phyloP scores from a whole-genome alignment of 2,329 filamentous ascomycete species.

The Fusarium virguliforme region DNA sequence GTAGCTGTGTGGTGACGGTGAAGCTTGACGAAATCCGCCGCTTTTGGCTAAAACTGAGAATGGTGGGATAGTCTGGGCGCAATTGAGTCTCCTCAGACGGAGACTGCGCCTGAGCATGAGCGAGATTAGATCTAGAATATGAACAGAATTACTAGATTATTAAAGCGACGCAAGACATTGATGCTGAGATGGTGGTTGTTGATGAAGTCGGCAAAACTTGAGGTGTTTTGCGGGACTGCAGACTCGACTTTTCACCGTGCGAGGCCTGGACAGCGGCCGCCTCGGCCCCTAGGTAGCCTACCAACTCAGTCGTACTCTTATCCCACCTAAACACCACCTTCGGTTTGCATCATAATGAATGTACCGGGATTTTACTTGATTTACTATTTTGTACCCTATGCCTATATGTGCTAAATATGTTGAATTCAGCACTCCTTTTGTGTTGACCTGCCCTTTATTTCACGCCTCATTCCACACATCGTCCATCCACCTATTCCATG shows the following conservation, averaged over 20 bases:
- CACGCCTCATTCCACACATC: background rate
- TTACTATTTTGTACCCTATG: slow-evolving; percentile 11
- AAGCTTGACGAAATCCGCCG: background rate
- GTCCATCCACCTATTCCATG: background rate
- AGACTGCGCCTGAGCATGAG: slow-evolving; percentile 51
- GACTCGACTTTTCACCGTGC: background rate
- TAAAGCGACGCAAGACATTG: background rate
- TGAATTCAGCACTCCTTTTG: slow-evolving; percentile 41
- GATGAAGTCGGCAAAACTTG: slow-evolving; percentile 6
- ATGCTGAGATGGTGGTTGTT: background rate
- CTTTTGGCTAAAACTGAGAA: slow-evolving; percentile 3
- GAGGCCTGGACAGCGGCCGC: slow-evolving; percentile 3
- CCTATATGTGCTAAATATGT: slow-evolving; percentile 35
- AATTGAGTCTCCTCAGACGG: slow-evolving; percentile 40
- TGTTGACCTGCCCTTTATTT: slow-evolving; percentile 24
- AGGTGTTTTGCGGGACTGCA: background rate
- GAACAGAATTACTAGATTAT: background rate
- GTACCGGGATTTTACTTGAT: background rate
- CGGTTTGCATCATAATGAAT: too few relatives aligned
- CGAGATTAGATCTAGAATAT: slow-evolving; percentile 1
- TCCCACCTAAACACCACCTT: background rate
- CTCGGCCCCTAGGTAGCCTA: background rate
- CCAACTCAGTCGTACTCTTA: background rate
- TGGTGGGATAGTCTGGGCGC: slow-evolving; percentile 24
- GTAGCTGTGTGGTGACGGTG: background rate